phyloP scores from a whole-genome alignment of 1,139 yeast genomes.

The Hanseniaspora sp. region DNA sequence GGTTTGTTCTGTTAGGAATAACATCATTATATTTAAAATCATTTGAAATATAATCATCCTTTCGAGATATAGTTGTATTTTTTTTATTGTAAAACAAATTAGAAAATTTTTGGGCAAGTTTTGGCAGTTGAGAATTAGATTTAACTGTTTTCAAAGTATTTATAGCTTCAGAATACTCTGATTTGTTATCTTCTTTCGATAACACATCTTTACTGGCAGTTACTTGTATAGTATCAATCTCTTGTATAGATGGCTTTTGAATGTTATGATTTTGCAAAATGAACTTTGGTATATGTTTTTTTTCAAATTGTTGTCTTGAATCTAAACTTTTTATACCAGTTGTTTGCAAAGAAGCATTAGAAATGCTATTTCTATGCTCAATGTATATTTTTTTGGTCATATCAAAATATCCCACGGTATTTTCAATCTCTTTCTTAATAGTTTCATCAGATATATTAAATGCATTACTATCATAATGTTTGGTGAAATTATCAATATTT shows the following conservation, averaged over 20 bases:
- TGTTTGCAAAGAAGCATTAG: neutral
- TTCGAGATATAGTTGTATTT: neutral
- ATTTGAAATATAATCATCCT: neutral
- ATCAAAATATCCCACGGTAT: constrained; percentile 13
- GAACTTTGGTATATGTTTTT: neutral
- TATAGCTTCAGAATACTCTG: constrained; percentile 23
- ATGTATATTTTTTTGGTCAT: constrained; percentile 7
- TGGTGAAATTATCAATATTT: constrained; percentile 44
- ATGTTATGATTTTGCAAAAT: constrained; percentile 1
- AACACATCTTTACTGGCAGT: constrained; percentile 2
- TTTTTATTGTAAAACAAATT: neutral
- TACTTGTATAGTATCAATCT: constrained; percentile 1
- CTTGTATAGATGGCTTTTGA: constrained; percentile 7
- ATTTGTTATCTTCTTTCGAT: constrained; percentile 6
- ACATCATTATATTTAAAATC: neutral
- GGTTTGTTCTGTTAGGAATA: neutral
- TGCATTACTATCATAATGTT: constrained; percentile 46
- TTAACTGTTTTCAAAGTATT: constrained; percentile 24
- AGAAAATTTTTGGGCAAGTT: neutral
- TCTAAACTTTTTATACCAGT: neutral
- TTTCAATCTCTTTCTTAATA: constrained; percentile 16
- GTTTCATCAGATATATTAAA: constrained; percentile 28
- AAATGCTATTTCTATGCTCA: constrained; percentile 5
- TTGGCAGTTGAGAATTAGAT: neutral
- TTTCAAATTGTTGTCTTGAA: neutral